Evolutionary conservation across 164 flowering plant genomes (phyloP).

Genomic region (Vitis labrusca): DNA sequence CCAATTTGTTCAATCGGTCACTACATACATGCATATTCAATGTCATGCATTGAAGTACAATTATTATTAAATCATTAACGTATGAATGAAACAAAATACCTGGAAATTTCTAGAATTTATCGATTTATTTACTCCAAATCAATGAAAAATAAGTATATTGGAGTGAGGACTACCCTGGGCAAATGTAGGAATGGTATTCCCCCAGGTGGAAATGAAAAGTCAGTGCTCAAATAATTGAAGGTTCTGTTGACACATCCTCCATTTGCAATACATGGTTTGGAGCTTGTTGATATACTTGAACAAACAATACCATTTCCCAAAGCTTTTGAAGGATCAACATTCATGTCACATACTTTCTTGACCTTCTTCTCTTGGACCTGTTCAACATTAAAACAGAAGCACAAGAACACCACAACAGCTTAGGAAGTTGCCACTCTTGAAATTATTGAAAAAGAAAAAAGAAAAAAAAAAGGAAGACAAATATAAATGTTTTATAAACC

Average conservation of each 20-base stretch:
- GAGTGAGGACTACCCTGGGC: conserved; percentile 86
- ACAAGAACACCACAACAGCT: too few species aligned
- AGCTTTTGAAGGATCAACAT: conserved; percentile 68
- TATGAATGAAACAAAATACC: too few species aligned
- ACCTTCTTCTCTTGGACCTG: conserved; percentile 99
- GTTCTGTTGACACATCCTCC: conserved; percentile 62
- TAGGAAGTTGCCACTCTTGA: too few species aligned
- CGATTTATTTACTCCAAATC: not conserved
- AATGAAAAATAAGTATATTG: conserved; percentile 6
- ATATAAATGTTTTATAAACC: too few species aligned
- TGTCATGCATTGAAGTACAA: too few species aligned
- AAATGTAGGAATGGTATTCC: conserved; percentile 79
- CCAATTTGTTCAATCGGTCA: too few species aligned
- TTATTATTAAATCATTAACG: too few species aligned
- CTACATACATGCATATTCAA: too few species aligned
- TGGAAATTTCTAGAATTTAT: too few species aligned
- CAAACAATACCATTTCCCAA: conserved; percentile 74
- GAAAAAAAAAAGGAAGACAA: too few species aligned
- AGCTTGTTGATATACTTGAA: conserved; percentile 56
- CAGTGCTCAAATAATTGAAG: conserved; percentile 45
- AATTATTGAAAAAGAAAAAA: too few species aligned
- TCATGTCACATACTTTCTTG: conserved; percentile 85
- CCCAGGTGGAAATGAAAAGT: conserved; percentile 69
- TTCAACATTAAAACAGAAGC: conserved; percentile 13
- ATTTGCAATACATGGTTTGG: conserved; percentile 58